These are phyloP conservation scores for Colletotrichum simmondsii DNA, from an alignment of 2,329 filamentous ascomycete species.

Conservation along the genomic window DNA sequence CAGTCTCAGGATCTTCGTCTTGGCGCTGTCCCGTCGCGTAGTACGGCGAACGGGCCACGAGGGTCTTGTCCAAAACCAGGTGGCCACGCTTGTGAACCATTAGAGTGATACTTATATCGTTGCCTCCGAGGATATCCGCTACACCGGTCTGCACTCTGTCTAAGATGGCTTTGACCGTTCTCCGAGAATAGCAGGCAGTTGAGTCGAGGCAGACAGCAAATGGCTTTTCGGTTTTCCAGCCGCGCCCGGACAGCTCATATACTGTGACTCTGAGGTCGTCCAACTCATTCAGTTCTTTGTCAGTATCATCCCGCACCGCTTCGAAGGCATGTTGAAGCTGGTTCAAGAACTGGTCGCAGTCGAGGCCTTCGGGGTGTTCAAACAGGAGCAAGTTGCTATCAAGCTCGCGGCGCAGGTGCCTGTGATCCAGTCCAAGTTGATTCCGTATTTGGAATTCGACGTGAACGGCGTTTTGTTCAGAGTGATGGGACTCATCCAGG, in stretches of 20 bases:
- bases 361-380: constrained; percentile 50
- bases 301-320: constrained; percentile 51
- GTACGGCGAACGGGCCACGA: constrained; percentile 47
- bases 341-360: constrained; percentile 57
- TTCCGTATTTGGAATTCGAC: constrained; percentile 59
- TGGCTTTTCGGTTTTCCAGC: constrained; percentile 59
- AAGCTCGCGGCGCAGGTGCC: constrained; percentile 55
- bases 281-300: constrained; percentile 51
- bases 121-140: constrained; percentile 57
- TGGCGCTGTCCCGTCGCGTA: constrained; percentile 33
- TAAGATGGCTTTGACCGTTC: constrained; percentile 59
- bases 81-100: constrained; percentile 64
- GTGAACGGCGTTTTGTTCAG: constrained; percentile 56
- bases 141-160: constrained; percentile 64
- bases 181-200: constrained; percentile 53
- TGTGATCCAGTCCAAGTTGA: constrained; percentile 60
- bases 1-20: constrained; percentile 47
- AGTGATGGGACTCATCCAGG: constrained; percentile 50
- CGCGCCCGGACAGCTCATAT: constrained; percentile 55
- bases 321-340: constrained; percentile 50
- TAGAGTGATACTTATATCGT: constrained; percentile 58
- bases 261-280: constrained; percentile 62
- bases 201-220: constrained; percentile 56
- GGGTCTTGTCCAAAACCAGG: constrained; percentile 60
- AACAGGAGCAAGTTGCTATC: constrained; percentile 58